phyloP scores from a whole-genome alignment of 352 stramenopile species.

The Plasmopara halstedii region DNA sequence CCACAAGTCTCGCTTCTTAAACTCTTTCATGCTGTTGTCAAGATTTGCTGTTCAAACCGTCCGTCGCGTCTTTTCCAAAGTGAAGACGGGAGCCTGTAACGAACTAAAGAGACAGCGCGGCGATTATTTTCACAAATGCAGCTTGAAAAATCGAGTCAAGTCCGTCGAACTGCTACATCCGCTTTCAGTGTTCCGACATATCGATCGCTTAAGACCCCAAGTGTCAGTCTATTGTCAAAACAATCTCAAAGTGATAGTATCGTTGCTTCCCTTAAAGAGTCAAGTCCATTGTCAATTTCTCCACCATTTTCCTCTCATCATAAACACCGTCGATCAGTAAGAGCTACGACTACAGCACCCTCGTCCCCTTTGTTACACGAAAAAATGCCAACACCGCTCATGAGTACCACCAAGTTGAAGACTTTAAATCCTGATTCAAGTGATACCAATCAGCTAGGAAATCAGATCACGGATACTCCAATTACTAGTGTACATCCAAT shows the following conservation, averaged over 20 bases:
- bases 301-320: constrained; percentile 11
- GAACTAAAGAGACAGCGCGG: not conserved
- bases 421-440: not conserved
- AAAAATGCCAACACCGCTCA: not conserved
- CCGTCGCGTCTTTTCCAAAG: constrained; percentile 11
- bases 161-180: constrained; percentile 5
- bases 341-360: not conserved
- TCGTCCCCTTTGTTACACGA: constrained; percentile 1
- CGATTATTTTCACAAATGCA: constrained; percentile 11
- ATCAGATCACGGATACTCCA: constrained; percentile 8
- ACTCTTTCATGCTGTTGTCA: constrained; percentile 2
- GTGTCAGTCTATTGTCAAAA: constrained; percentile 1
- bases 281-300: constrained; percentile 8
- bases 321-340: constrained; percentile 1
- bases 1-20: constrained; percentile 3
- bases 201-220: constrained; percentile 13
- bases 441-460: not conserved
- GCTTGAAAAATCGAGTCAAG: not conserved
- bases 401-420: constrained; percentile 1
- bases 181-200: constrained; percentile 34
- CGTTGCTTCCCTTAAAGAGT: constrained; percentile 5
- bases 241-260: constrained; percentile 5
- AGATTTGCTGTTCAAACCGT: constrained; percentile 19
- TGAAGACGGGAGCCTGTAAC: not conserved
- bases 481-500: constrained; percentile 38